These are phyloP conservation scores for Incumbomyces lentus DNA, from an alignment of 2,329 filamentous ascomycete genomes.

Conservation along the genomic window DNA sequence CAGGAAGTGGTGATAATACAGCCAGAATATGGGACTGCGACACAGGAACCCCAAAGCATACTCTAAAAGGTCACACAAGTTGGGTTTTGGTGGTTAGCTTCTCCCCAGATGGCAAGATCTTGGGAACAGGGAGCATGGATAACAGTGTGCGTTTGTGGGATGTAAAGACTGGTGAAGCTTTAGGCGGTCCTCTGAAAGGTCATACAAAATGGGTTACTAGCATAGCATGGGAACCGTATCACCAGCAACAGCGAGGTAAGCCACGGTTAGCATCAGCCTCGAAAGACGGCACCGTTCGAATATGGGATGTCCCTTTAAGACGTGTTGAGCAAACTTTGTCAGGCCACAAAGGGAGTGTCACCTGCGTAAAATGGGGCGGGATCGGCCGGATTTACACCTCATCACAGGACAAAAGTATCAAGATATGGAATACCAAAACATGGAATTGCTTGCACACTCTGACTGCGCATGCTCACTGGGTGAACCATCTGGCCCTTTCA, in stretches of 20 bases:
- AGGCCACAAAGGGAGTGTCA: conserved; percentile 80
- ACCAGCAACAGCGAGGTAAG: conserved; percentile 62
- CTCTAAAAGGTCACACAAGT: conserved; percentile 73
- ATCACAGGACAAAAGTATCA: conserved; percentile 78
- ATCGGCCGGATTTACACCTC: conserved; percentile 71
- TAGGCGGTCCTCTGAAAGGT: conserved; percentile 65
- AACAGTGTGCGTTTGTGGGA: conserved; percentile 82
- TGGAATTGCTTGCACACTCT: conserved; percentile 74
- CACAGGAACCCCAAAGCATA: conserved; percentile 79
- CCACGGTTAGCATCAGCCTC: conserved; percentile 75
- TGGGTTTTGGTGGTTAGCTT: conserved; percentile 86
- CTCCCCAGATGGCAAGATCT: conserved; percentile 68
- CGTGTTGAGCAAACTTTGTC: conserved; percentile 71
- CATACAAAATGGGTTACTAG: conserved; percentile 84
- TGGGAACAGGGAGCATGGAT: conserved; percentile 90
- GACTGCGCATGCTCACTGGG: conserved; percentile 78
- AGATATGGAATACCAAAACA: conserved; percentile 73
- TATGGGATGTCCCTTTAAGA: conserved; percentile 75
- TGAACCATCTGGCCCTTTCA: conserved; percentile 88
- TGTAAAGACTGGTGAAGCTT: conserved; percentile 63
- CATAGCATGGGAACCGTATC: conserved; percentile 87
- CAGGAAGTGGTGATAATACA: conserved; percentile 82
- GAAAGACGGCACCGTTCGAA: conserved; percentile 76
- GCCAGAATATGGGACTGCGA: conserved; percentile 92
- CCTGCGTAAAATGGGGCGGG: conserved; percentile 92